These are phyloP conservation scores for Microdochium nivale DNA, from an alignment of 2,329 filamentous ascomycete genomes.

Conservation along the genomic window DNA sequence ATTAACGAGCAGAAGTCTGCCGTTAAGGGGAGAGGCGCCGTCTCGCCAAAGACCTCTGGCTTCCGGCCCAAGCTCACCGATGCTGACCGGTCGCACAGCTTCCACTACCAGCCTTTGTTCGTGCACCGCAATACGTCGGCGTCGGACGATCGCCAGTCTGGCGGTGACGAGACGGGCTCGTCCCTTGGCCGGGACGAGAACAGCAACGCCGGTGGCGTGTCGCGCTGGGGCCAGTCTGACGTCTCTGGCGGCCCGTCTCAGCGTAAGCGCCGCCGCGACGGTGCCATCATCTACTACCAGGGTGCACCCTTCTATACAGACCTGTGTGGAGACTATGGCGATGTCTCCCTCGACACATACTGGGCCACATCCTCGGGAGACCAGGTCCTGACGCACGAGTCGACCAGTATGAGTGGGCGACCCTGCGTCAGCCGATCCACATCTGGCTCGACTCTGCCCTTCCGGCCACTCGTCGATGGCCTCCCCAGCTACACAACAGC, in stretches of 20 bases:
- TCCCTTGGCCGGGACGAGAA: conserved; percentile 38
- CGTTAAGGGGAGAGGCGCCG: conserved; percentile 20
- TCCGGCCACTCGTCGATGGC: conserved; percentile 40
- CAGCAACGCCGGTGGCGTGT: conserved; percentile 36
- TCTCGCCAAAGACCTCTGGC: conserved; percentile 30
- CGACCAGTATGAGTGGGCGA: conserved; percentile 1
- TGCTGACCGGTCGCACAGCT: conserved; percentile 34
- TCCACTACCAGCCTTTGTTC: conserved; percentile 59
- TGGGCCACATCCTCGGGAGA: conserved; percentile 32
- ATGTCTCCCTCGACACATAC: conserved; percentile 32
- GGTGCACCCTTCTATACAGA: conserved; percentile 76
- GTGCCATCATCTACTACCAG: conserved; percentile 77
- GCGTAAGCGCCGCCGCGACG: conserved; percentile 51
- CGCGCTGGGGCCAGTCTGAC: conserved; percentile 35
- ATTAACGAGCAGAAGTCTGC: conserved; percentile 37
- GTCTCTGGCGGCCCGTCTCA: conserved; percentile 31
- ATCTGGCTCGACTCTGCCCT: conserved; percentile 42
- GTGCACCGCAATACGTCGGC: conserved; percentile 33
- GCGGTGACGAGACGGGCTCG: conserved; percentile 36
- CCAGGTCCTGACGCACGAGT: conserved; percentile 12
- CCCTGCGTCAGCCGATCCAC: conserved; percentile 18
- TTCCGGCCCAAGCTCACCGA: conserved; percentile 23
- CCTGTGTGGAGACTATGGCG: conserved; percentile 57
- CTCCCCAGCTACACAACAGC: conserved; percentile 11
- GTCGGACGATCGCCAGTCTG: conserved; percentile 35